These are phyloP conservation scores for Logfia minima DNA, from an alignment of 129 eudicot genomes.

Conservation along the genomic window DNA sequence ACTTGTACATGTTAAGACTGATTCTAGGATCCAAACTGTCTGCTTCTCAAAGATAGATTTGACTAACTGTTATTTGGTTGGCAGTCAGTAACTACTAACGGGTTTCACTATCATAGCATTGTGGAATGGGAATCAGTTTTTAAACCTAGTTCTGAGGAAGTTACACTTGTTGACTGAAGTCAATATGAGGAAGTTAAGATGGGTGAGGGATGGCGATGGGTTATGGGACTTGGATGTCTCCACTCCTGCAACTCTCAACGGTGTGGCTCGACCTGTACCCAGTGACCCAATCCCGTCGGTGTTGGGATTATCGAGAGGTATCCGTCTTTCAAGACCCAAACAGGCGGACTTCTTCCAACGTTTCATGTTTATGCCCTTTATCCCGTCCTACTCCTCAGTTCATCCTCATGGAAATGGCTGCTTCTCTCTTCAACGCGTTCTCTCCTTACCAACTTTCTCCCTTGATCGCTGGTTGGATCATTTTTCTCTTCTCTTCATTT, in stretches of 20 bases:
- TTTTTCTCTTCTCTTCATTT: not conserved
- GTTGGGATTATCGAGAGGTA: slow-evolving; percentile 69
- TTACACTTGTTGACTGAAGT: not conserved
- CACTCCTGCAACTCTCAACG: slow-evolving; percentile 70
- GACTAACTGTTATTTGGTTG: not conserved
- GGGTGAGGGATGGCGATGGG: slow-evolving; percentile 73
- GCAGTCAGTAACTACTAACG: not conserved
- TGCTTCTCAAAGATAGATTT: not conserved
- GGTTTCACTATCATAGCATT: too few relatives aligned
- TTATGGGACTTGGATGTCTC: slow-evolving; percentile 84
- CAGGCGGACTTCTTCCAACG: slow-evolving; percentile 85
- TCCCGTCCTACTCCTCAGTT: slow-evolving; percentile 58
- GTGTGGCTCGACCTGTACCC: slow-evolving; percentile 71
- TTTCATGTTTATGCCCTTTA: slow-evolving; percentile 76
- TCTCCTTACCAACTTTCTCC: slow-evolving; percentile 51
- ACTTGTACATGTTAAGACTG: too few relatives aligned
- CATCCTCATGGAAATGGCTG: slow-evolving; percentile 41
- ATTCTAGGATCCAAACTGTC: not conserved
- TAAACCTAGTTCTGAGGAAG: not conserved
- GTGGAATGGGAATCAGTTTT: too few relatives aligned
- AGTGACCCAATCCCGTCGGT: slow-evolving; percentile 47
- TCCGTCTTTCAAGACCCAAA: slow-evolving; percentile 70
- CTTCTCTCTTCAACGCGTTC: slow-evolving; percentile 60
- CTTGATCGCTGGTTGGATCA: slow-evolving; percentile 48
- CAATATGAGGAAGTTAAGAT: slow-evolving; percentile 68